Conservation (phyloP, 305 asterid species). For the Fraxinus baroniana region DNA sequence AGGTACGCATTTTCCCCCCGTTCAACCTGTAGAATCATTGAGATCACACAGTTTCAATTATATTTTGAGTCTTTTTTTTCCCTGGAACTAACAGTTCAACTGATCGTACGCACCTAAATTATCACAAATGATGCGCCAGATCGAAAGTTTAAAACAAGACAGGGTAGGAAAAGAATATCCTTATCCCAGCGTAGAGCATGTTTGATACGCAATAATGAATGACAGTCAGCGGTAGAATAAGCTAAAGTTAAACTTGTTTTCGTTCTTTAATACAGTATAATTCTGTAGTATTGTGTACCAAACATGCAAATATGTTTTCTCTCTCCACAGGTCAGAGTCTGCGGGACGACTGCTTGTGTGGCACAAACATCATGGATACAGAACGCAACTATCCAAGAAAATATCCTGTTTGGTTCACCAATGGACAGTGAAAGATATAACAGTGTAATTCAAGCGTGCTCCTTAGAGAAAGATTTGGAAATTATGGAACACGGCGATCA, state of each 20-base stretch:
- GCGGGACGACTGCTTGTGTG: constrained; percentile 69
- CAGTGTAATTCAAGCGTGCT: constrained; percentile 52
- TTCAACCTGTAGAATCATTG: background rate
- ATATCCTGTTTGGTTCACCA: constrained; percentile 64
- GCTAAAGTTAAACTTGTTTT: background rate
- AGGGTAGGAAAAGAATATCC: background rate
- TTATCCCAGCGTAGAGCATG: background rate
- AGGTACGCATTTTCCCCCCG: constrained; percentile 30
- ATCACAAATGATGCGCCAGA: background rate
- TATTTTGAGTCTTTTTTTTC: background rate
- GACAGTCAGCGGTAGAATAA: background rate
- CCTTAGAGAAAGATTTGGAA: constrained; percentile 70
- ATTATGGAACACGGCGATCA: constrained; percentile 66
- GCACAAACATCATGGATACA: constrained; percentile 74
- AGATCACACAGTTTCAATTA: background rate
- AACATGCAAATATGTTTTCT: background rate
- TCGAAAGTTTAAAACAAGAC: background rate
- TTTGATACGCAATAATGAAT: background rate
- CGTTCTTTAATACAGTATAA: background rate
- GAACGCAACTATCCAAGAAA: constrained; percentile 66
- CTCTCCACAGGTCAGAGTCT: constrained; percentile 44
- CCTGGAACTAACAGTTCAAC: background rate
- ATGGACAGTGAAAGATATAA: constrained; percentile 50
- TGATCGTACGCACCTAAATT: background rate
- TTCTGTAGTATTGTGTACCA: background rate